A percentile compares a stretch with the other conserved stretches of the same genome.
Evolutionary conservation across 2,329 filamentous ascomycete genomes (phyloP).

Genomic region (Canariomyces notabilis): DNA sequence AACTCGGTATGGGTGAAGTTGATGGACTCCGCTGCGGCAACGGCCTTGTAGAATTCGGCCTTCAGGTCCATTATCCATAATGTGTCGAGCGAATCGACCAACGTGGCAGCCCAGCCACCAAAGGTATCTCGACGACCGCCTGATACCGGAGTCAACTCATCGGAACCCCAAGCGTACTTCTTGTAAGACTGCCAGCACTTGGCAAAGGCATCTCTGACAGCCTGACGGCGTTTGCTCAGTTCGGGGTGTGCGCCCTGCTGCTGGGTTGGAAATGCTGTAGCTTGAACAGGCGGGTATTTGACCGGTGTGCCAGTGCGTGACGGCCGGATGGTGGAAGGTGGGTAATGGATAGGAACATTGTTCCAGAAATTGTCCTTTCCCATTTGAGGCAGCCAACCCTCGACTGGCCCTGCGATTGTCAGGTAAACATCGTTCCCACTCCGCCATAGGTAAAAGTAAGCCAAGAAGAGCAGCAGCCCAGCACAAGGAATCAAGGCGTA

Average conservation of each 20-base stretch:
- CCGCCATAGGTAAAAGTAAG: not conserved
- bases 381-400: not conserved
- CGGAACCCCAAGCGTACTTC: conserved; percentile 28
- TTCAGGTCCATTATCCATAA: conserved; percentile 54
- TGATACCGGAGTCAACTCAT: conserved; percentile 20
- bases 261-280: conserved; percentile 27
- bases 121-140: conserved; percentile 12
- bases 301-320: conserved; percentile 29
- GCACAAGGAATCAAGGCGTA: not conserved
- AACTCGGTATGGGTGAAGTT: conserved; percentile 41
- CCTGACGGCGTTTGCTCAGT: conserved; percentile 27
- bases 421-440: not conserved
- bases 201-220: conserved; percentile 28
- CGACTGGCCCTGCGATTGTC: not conserved
- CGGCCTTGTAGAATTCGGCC: conserved; percentile 47
- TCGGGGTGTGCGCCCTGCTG: conserved; percentile 21
- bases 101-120: conserved; percentile 22
- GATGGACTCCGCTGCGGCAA: conserved; percentile 39
- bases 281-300: conserved; percentile 32
- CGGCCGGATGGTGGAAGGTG: conserved; percentile 25
- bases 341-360: conserved; percentile 23
- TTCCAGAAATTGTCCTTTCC: conserved; percentile 1
- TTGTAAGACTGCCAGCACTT: conserved; percentile 43
- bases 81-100: conserved; percentile 38
- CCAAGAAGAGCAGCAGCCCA: conserved; percentile 1